Base-by-base conservation (phyloP, 208 protist species). In the Wallacemonas sp. region DNA sequence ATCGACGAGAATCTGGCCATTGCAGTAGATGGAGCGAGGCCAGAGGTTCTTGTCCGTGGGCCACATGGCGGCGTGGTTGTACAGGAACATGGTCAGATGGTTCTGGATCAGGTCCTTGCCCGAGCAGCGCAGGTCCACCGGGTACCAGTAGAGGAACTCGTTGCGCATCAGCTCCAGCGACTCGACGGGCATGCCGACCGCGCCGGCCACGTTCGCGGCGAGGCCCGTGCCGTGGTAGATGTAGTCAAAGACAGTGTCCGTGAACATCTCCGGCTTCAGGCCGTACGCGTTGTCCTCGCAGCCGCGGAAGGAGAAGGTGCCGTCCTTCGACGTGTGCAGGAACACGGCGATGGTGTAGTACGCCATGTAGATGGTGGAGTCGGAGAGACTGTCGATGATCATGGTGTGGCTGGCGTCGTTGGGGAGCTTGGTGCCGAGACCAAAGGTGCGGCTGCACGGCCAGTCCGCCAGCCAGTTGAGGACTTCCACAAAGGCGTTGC, bases 311-410 rank as follows among this genome's bases (percentile, higher is more conserved):
- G 39, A 59, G 5, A 74, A 50, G n/a, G 66, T 67, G 48, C 85
- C 91, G 61, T 94, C 76, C 42, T 62, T 65, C 16, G 59, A 61
- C 16, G 79, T 90, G 71, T 99, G 98, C n/a, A 99, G 86, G 29
- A 99, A 79, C 61, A 99, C 98, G 32, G 97, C 89, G 66, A 99
- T 92, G 14, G 98, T 99, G 91, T 99, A 99, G 85, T 98, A 99
- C 3, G 99, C 98, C 98, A 99, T 99, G 89, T 99, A 99, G 81
- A 99, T 99, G 26, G 99, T 99, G 18, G 98, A 99, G 84, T 99
- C 99, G 55, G 97, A 99, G 0, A 99, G 91, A 41, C 98, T 99
- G 79, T 99, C 99, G 72, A 99, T 99, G 14, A 99, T 77, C 81
- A 97, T 99, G 65, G 94, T 78, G 64, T 86, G 72, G 12, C 54